Conservation (phyloP, 2,329 filamentous ascomycete genomes). For the Aureobasidium sp. region DNA sequence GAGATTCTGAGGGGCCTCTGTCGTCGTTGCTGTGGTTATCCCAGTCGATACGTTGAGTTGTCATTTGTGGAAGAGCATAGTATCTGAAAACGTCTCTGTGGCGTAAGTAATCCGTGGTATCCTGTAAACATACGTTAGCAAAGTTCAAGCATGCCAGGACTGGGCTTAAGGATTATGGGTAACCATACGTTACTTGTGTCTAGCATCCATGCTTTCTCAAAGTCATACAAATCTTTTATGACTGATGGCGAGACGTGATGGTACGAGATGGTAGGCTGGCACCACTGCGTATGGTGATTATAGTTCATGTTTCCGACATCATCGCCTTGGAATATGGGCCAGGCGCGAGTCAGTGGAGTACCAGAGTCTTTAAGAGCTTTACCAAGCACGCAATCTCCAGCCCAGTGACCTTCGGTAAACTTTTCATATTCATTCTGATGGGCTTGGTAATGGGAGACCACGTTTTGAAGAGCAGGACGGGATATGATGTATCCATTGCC, state of each 20-base stretch:
- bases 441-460: constrained; percentile 32
- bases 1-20: constrained; percentile 3
- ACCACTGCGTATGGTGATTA: constrained; percentile 20
- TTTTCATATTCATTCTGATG: constrained; percentile 29
- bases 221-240: constrained; percentile 23
- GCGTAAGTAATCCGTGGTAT: not conserved
- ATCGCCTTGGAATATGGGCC: constrained; percentile 25
- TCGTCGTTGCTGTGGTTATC: constrained; percentile 22
- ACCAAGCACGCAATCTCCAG: constrained; percentile 26
- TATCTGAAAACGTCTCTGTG: constrained; percentile 26
- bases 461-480: constrained; percentile 30
- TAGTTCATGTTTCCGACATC: constrained; percentile 25
- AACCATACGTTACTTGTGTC: not conserved
- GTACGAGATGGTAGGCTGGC: constrained; percentile 24
- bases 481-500: constrained; percentile 39
- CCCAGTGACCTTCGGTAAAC: constrained; percentile 25
- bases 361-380: constrained; percentile 23
- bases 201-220: constrained; percentile 25
- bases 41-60: constrained; percentile 21
- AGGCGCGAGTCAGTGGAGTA: constrained; percentile 20
- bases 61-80: constrained; percentile 23
- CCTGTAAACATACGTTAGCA: not conserved
- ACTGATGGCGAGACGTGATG: constrained; percentile 21
- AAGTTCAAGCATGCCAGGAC: not conserved
- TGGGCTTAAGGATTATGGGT: not conserved